Evolutionary conservation across 2,329 filamentous ascomycete species (phyloP).

Genomic region (Aspergillus aculeatus): DNA sequence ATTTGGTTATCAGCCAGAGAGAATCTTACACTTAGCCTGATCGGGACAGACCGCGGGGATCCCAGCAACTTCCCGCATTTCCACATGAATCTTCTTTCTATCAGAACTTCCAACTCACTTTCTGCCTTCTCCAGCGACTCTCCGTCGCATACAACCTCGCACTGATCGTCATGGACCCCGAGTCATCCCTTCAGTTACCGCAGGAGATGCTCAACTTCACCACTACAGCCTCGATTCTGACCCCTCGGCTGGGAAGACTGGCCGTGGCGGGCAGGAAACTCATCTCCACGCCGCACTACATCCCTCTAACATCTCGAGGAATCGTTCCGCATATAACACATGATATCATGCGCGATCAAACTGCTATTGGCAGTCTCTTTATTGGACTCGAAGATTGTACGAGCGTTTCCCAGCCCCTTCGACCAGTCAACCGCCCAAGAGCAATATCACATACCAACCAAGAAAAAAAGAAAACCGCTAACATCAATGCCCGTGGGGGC

Average conservation of each 20-base stretch:
- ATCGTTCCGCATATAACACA: constrained; percentile 84
- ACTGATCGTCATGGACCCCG: constrained; percentile 29
- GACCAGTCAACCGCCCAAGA: neutral
- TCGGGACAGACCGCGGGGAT: neutral
- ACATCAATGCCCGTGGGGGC: constrained; percentile 33
- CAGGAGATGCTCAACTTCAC: constrained; percentile 42
- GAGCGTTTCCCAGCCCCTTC: constrained; percentile 31
- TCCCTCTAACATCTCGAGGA: constrained; percentile 79
- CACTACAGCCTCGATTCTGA: constrained; percentile 33
- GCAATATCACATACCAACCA: neutral
- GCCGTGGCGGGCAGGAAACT: constrained; percentile 60
- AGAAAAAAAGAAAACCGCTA: constrained; percentile 19
- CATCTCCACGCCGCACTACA: constrained; percentile 80
- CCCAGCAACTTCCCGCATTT: neutral
- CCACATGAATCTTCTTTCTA: neutral
- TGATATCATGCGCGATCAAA: constrained; percentile 70
- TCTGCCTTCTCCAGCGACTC: neutral
- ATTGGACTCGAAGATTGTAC: constrained; percentile 90
- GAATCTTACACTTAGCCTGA: neutral
- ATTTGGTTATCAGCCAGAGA: too few species aligned
- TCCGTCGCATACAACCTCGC: neutral
- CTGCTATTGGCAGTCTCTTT: constrained; percentile 68
- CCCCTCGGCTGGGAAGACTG: constrained; percentile 67
- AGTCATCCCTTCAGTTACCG: constrained; percentile 19
- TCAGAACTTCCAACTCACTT: constrained; percentile 3